These are phyloP conservation scores for Micromonas pusilla DNA, from an alignment of 139 green algal species.

Conservation along the genomic window DNA sequence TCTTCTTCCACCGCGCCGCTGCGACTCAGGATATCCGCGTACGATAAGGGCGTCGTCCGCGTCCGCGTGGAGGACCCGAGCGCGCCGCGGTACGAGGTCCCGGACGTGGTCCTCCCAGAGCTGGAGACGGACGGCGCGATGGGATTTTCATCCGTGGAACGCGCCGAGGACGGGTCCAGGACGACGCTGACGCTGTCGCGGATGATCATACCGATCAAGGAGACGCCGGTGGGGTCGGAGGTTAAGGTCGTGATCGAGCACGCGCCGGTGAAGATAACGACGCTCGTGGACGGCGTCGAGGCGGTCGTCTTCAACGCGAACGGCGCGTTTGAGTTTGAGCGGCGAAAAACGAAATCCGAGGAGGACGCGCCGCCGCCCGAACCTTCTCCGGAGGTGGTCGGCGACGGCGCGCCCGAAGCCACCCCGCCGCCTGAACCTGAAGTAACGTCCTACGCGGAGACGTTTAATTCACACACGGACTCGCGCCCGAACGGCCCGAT, in stretches of 20 bases:
- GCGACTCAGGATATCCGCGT: conserved; percentile 53
- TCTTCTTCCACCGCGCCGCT: conserved; percentile 47
- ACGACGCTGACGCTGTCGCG: background rate
- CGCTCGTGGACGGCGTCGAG: no score
- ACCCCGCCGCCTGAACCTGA: no score
- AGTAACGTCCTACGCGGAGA: conserved; percentile 87
- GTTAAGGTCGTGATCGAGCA: background rate
- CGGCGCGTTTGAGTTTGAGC: conserved; percentile 39
- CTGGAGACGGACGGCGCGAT: conserved; percentile 13
- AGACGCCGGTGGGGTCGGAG: background rate
- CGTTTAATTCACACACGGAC: conserved; percentile 68
- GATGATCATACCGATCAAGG: background rate
- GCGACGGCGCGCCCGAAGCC: conserved; percentile 47
- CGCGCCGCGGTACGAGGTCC: conserved; percentile 58
- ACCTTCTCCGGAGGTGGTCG: conserved; percentile 57
- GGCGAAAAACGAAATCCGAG: conserved; percentile 61
- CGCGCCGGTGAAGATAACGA: conserved; percentile 8
- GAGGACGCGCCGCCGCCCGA: conserved; percentile 75
- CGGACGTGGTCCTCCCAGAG: conserved; percentile 57
- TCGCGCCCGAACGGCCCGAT: conserved; percentile 73
- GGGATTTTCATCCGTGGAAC: background rate
- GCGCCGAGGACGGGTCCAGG: background rate
- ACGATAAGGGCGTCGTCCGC: conserved; percentile 56
- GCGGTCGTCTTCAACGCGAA: no score
- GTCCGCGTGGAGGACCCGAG: conserved; percentile 66